phyloP scores from a whole-genome alignment of 768 basidiomycete species.

The Pilatotrama ljubarskyi region DNA sequence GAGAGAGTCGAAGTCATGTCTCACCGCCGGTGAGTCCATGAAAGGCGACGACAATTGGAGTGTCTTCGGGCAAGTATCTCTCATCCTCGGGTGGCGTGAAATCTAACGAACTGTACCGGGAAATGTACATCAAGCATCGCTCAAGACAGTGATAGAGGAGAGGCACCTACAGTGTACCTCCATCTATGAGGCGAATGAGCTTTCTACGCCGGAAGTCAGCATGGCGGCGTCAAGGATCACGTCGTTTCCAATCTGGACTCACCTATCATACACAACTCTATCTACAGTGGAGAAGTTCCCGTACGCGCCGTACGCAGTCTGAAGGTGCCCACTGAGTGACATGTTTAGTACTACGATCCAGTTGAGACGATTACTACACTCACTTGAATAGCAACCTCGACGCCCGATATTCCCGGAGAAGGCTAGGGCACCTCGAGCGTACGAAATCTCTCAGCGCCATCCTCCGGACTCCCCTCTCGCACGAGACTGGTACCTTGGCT shows the following conservation, averaged over 20 bases:
- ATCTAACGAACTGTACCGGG: constrained; percentile 53
- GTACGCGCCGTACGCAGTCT: constrained; percentile 58
- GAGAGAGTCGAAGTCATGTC: constrained; percentile 10
- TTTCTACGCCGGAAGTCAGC: constrained; percentile 35
- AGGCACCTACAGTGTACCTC: constrained; percentile 65
- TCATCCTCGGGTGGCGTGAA: constrained; percentile 46
- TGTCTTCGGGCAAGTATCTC: constrained; percentile 34
- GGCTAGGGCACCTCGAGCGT: constrained; percentile 29
- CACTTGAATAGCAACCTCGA: constrained; percentile 32
- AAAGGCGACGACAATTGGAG: constrained; percentile 54
- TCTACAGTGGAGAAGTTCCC: constrained; percentile 63
- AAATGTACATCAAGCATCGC: not conserved
- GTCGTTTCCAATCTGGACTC: too few relatives aligned
- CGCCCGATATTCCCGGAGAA: constrained; percentile 26
- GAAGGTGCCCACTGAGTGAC: constrained; percentile 55
- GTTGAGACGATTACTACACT: not conserved
- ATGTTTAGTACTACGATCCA: not conserved
- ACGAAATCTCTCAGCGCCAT: constrained; percentile 26
- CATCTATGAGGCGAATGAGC: constrained; percentile 52
- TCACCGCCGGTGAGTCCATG: constrained; percentile 49
- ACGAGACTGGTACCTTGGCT: constrained; percentile 11
- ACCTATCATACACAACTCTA: constrained; percentile 56
- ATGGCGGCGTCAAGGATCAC: not conserved
- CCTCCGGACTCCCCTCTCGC: constrained; percentile 1
- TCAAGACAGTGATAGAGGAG: not conserved